Conservation (phyloP, 192 early-diverging fungal species). For the Jimgerdemannia flammicorona region DNA sequence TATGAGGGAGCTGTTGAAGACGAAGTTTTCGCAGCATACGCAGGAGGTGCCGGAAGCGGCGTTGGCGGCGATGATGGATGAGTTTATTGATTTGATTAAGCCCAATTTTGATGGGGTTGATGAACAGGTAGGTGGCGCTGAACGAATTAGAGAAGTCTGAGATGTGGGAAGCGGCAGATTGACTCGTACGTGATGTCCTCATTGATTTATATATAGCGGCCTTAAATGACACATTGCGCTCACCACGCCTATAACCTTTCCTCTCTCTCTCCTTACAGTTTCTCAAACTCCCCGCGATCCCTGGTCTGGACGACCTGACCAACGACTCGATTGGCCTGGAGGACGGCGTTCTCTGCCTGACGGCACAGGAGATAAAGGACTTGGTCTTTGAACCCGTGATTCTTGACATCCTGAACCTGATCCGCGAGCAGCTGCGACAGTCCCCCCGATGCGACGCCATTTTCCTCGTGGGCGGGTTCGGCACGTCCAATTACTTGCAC, state of each 20-base stretch:
- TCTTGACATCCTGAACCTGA: slow-evolving; percentile 28
- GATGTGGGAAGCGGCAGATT: no score
- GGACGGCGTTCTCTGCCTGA: slow-evolving; percentile 38
- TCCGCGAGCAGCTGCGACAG: slow-evolving; percentile 28
- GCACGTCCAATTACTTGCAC: slow-evolving; percentile 40
- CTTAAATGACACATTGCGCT: no score
- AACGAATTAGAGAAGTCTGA: no score
- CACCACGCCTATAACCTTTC: no score
- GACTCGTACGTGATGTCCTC: no score
- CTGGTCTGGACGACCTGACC: slow-evolving; percentile 10
- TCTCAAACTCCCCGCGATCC: background rate
- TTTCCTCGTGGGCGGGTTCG: slow-evolving; percentile 51
- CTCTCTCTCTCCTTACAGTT: no score
- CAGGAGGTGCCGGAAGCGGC: slow-evolving; percentile 26
- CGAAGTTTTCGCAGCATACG: slow-evolving; percentile 18
- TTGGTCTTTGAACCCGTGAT: slow-evolving; percentile 49
- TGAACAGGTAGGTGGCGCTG: no score
- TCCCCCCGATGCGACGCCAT: slow-evolving; percentile 35
- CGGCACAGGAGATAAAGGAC: slow-evolving; percentile 32
- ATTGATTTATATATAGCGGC: no score
- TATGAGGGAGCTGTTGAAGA: slow-evolving; percentile 18
- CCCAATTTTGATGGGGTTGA: no score
- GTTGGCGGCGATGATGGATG: slow-evolving; percentile 29
- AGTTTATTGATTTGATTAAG: slow-evolving; percentile 21
- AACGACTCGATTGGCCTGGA: slow-evolving; percentile 26